Evolutionary conservation across 371 early-diverging fungal species (phyloP), one percentile per base, ranked within the genome.

Genomic region (Gilbertella persicaria): DNA sequence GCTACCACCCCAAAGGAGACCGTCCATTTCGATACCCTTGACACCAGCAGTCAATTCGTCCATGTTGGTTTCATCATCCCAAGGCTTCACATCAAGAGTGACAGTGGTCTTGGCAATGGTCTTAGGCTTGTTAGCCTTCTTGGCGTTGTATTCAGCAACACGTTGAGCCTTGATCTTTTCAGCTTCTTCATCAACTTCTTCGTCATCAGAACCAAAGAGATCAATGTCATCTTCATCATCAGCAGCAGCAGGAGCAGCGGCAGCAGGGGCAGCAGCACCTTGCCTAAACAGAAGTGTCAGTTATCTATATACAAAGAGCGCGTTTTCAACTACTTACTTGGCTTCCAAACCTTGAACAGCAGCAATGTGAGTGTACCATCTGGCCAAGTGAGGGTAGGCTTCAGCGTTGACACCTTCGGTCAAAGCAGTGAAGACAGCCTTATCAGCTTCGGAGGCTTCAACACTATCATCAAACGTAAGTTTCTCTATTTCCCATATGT

Each of bases 31-130:
- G 57, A 97, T 90, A 44, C 60, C 69, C 60, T 83, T 80, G 77
- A 97, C 93, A 58, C 64, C 60, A 12, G 63, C 65, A 67, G 91
- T 90, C 64, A 97, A 70, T 40, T 72, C 92, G 24, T 74, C 82
- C 79, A 94, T 83, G 64, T 89, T 84, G 53, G 97, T 97, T 64
- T 95, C 95, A 76, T 94, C 94, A 79, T 96, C 97, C 97, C 97
- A 97, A 63, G 96, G 95, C 91, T 97, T 97, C 66, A 95, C 88
- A 57, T 97, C 97, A 39, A 94, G 82, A 64, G 88, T 84, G 69
- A 95, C 78, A 72, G 88, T 86, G 66, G 96, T 93, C 90, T 97
- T 97, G 75, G 96, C 96, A 64, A 82, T 82, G 50, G 86, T 76
- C 79, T 88, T 88, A 63, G 96, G 95, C 91, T 94, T 95, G 64